Conservation (phyloP, 2,329 filamentous ascomycete species). For the Trichoderma koningii region DNA sequence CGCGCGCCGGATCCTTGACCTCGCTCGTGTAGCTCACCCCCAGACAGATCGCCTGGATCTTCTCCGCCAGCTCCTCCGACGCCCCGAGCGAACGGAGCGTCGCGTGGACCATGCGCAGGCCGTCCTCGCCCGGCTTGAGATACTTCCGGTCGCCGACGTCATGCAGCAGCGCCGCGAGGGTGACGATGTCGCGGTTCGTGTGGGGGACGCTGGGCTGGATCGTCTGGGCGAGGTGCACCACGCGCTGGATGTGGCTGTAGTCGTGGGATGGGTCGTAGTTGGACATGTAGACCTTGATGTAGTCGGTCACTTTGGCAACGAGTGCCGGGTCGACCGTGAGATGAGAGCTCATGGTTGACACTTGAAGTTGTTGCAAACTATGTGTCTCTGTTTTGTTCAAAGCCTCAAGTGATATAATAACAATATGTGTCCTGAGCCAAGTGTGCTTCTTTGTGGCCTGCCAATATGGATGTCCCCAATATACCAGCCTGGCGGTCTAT, state of each 20-base stretch:
- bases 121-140: conserved; percentile 57
- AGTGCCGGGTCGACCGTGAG: conserved; percentile 43
- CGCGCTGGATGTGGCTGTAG: conserved; percentile 79
- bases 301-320: conserved; percentile 60
- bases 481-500: not conserved
- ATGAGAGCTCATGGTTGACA: conserved; percentile 33
- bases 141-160: conserved; percentile 91
- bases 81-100: conserved; percentile 61
- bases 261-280: conserved; percentile 85
- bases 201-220: conserved; percentile 57
- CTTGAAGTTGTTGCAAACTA: not conserved
- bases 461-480: not conserved
- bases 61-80: conserved; percentile 57
- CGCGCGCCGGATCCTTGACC: conserved; percentile 61
- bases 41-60: conserved; percentile 71
- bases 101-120: conserved; percentile 56
- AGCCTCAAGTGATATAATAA: not conserved
- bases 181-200: conserved; percentile 53
- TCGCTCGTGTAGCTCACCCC: conserved; percentile 80
- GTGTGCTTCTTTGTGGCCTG: not conserved
- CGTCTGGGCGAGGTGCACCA: conserved; percentile 69
- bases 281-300: conserved; percentile 72
- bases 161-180: conserved; percentile 76
- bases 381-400: not conserved
- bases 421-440: not conserved